Base-by-base conservation (phyloP, 108 stramenopile species). In the Phaeodactylum tricornutum region DNA sequence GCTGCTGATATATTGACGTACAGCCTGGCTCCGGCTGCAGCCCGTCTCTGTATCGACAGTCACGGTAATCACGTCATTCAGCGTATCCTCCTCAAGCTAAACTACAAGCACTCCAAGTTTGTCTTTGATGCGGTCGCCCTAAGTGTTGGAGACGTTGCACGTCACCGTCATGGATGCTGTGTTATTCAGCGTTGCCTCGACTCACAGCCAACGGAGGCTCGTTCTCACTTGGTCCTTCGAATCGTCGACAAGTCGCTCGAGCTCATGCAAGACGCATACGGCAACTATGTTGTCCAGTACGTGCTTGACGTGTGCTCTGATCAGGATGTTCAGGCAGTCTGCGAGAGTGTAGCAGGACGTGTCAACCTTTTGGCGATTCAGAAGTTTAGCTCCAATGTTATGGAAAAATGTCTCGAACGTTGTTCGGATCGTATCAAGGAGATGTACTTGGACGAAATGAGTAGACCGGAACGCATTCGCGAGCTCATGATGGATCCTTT, bases 31-130 rank as follows among this genome's bases (percentile, higher is more conserved):
- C 93, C 92, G 2, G 79, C 88, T 49, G 94, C 94, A 12, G 94
- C 94, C 17, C 74, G 92, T 36, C 76, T 98, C 15, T 95, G 95
- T 61, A 91, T 96, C 57, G 95, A 96, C 62, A 92, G 93, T 42
- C 95, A 98, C 44, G 97, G 97, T 40, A 98, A 98, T 59, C 97
- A 98, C 49, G 95, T 95, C 50, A 93, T 98, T 41, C 91, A 91
- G 61, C 81, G 96, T 16, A 90, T 93, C 28, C 61, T 98, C 7
- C 81, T 96, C 46, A 91, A 93, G 66, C 75, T 98, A 20, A 82
- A 88, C 20, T 80, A 82, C 36, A 72, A 75, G n/a, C 82, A 93
- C 58, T 74, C 85, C 29, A 68, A 66, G 32, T 97, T 95, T 61
- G 88, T 97, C 46, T 97, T 93, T 59, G 94, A 95, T 59, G 89